These are phyloP conservation scores for Coemansia sp. DNA, from an alignment of 192 early-diverging fungal species.

Conservation along the genomic window DNA sequence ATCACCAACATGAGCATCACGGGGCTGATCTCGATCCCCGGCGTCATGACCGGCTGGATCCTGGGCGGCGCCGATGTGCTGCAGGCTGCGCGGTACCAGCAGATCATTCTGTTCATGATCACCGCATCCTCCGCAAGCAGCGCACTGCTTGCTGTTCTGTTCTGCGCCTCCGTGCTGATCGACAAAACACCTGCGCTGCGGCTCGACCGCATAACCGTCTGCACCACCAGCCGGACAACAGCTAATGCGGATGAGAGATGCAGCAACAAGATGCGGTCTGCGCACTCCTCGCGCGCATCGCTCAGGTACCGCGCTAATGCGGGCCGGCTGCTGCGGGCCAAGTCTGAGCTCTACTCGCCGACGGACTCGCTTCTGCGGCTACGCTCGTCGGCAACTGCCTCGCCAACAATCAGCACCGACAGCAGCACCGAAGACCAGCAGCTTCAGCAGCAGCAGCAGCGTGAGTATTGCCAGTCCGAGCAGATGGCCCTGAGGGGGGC, in stretches of 20 bases:
- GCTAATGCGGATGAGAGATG: not conserved
- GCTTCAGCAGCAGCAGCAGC: not conserved
- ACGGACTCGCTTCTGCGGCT: not conserved
- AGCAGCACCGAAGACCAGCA: not conserved
- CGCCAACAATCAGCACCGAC: not conserved
- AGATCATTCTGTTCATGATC: slow-evolving; percentile 88
- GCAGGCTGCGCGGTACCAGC: slow-evolving; percentile 80
- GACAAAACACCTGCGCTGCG: slow-evolving; percentile 33
- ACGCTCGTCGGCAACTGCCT: not conserved
- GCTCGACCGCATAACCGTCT: slow-evolving; percentile 19
- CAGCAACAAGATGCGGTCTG: not conserved
- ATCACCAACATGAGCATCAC: slow-evolving; percentile 82
- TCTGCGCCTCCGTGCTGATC: slow-evolving; percentile 41
- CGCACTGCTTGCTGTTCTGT: slow-evolving; percentile 53
- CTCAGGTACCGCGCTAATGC: slow-evolving; percentile 7
- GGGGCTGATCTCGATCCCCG: slow-evolving; percentile 86
- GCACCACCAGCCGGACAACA: not conserved
- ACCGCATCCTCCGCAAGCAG: slow-evolving; percentile 70
- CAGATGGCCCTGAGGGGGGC: not conserved
- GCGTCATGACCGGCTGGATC: slow-evolving; percentile 86
- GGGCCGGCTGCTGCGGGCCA: slow-evolving; percentile 12
- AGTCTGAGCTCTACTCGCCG: slow-evolving; percentile 25
- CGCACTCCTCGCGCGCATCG: slow-evolving; percentile 10
- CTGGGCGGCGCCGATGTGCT: slow-evolving; percentile 80
- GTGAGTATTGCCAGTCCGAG: not conserved